These are phyloP conservation scores for Houttuynia cordata DNA, from an alignment of 164 flowering plant species.

Conservation along the genomic window DNA sequence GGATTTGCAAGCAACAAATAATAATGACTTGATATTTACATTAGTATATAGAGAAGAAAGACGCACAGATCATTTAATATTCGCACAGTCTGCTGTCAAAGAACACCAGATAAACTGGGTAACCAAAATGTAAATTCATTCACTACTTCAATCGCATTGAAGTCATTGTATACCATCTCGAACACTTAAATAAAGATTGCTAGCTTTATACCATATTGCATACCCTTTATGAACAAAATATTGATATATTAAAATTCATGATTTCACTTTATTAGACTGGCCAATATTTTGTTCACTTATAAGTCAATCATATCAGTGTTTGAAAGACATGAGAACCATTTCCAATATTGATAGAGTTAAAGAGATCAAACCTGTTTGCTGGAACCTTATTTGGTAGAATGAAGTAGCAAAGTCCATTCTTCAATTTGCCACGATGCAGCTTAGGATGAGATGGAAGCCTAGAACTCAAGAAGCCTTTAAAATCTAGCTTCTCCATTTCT, in stretches of 20 bases:
- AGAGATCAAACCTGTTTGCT: constrained; percentile 58
- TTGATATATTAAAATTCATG: no score
- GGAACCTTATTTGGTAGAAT: constrained; percentile 96
- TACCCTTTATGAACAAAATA: no score
- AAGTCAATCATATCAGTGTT: background rate
- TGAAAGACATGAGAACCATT: background rate
- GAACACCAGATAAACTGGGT: no score
- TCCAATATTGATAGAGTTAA: background rate
- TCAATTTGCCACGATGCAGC: constrained; percentile 70
- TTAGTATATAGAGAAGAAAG: background rate
- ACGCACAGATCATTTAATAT: background rate
- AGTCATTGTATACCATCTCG: no score
- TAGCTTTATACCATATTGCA: no score
- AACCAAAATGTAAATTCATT: no score
- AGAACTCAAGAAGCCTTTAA: constrained; percentile 51
- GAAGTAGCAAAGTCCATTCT: constrained; percentile 86
- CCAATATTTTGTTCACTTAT: background rate
- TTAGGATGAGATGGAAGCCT: constrained; percentile 92
- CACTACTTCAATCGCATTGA: no score
- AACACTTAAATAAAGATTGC: no score
- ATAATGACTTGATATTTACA: background rate
- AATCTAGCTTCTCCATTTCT: constrained; percentile 29
- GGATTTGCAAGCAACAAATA: background rate
- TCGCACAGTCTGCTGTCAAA: no score
- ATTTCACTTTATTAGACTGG: no score